Conservation (phyloP, 176 grass and related monocot genomes). For the Avena sativa region DNA sequence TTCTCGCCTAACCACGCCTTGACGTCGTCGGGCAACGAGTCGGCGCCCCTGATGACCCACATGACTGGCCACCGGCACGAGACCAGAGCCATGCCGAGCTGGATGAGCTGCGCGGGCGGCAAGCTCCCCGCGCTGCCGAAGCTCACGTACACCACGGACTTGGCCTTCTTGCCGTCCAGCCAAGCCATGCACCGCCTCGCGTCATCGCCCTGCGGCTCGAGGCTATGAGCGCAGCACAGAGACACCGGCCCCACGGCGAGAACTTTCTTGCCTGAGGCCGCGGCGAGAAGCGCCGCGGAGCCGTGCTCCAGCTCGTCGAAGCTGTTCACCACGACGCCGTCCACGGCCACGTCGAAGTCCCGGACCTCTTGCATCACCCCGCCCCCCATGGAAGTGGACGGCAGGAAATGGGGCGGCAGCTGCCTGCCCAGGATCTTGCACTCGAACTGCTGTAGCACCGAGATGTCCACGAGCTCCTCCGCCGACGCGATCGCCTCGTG, state of each 20-base stretch:
- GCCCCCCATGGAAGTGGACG: not conserved
- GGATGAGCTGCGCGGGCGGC: conserved; percentile 50
- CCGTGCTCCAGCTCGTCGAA: conserved; percentile 78
- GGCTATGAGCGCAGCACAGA: not conserved
- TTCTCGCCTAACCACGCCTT: conserved; percentile 49
- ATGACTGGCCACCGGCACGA: conserved; percentile 53
- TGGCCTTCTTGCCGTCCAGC: conserved; percentile 54
- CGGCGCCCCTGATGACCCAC: conserved; percentile 58
- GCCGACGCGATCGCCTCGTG: conserved; percentile 35
- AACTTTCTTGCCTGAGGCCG: conserved; percentile 38
- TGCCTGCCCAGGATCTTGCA: conserved; percentile 55
- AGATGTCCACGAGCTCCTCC: conserved; percentile 54
- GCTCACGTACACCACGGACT: conserved; percentile 77
- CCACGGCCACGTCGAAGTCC: conserved; percentile 49
- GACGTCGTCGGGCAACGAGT: conserved; percentile 42
- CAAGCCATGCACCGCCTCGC: conserved; percentile 55
- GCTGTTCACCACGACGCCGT: conserved; percentile 72
- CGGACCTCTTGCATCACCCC: conserved; percentile 5
- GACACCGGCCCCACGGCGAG: conserved; percentile 66
- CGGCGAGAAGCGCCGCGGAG: conserved; percentile 44
- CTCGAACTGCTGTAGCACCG: conserved; percentile 39
- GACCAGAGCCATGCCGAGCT: conserved; percentile 67
- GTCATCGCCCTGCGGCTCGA: conserved; percentile 32
- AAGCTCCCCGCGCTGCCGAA: conserved; percentile 66
- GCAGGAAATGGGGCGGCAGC: conserved; percentile 49